These are phyloP conservation scores for Serendipita sp. DNA, from an alignment of 1,284 basidiomycete genomes.

Conservation along the genomic window DNA sequence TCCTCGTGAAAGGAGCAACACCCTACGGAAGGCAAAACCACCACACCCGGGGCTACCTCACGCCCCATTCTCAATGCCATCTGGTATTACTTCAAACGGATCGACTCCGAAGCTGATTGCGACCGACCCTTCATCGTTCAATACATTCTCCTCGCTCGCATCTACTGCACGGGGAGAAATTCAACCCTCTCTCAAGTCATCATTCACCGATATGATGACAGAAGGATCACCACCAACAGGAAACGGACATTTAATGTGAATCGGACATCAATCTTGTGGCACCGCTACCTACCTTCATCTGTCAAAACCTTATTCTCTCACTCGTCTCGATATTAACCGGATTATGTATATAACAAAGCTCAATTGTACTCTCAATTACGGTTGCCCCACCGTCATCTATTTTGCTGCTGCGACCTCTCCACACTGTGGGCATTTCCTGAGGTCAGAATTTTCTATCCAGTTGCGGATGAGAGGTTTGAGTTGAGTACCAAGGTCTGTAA, in stretches of 20 bases:
- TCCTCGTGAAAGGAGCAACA: not conserved
- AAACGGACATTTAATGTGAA: not conserved
- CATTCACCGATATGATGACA: not conserved
- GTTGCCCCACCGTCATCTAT: constrained; percentile 20
- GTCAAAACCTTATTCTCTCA: not conserved
- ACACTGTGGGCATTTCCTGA: constrained; percentile 58
- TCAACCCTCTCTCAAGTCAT: not conserved
- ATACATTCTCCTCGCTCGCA: not conserved
- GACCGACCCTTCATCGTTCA: not conserved
- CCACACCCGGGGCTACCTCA: not conserved
- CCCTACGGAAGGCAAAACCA: not conserved
- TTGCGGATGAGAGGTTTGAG: constrained; percentile 81
- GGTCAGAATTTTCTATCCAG: constrained; percentile 48
- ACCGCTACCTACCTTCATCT: not conserved
- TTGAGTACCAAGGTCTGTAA: constrained; percentile 84
- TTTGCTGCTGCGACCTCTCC: constrained; percentile 53
- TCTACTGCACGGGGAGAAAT: not conserved
- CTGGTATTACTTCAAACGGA: not conserved
- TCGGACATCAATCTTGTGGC: not conserved
- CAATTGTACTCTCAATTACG: not conserved
- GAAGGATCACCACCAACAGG: not conserved
- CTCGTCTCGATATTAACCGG: not conserved
- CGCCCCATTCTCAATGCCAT: not conserved
- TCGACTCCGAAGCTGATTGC: not conserved
- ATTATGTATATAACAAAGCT: too few relatives aligned